Conservation (phyloP, 495 filamentous ascomycete genomes). For the Aspergillus wentii region DNA sequence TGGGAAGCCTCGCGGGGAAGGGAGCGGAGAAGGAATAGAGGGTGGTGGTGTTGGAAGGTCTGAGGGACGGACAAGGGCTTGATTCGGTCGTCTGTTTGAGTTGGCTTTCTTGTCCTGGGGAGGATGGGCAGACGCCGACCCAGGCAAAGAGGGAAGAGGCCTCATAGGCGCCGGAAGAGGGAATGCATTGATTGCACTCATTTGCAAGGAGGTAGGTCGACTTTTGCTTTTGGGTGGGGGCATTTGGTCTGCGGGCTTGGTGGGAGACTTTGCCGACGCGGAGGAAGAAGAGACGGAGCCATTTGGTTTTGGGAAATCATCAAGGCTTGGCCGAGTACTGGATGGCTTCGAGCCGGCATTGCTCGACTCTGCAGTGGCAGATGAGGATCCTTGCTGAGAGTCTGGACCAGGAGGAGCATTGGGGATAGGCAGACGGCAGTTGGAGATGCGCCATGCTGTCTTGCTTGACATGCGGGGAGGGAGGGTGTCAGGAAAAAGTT, state of each 20-base stretch:
- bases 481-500: constrained; percentile 34
- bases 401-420: constrained; percentile 2
- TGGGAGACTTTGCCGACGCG: no score
- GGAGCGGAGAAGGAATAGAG: no score
- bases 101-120: not conserved
- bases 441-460: constrained; percentile 23
- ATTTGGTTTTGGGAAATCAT: no score
- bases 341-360: not conserved
- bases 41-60: not conserved
- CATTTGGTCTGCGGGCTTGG: no score
- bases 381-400: constrained; percentile 6
- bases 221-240: constrained; percentile 9
- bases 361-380: constrained; percentile 2
- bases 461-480: constrained; percentile 31
- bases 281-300: no score
- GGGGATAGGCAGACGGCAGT: constrained; percentile 5
- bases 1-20: no score
- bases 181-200: constrained; percentile 31
- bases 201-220: constrained; percentile 22
- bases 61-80: no score
- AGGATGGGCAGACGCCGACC: constrained; percentile 3
- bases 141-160: constrained; percentile 31
- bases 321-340: not conserved
- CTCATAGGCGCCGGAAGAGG: constrained; percentile 35
- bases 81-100: not conserved